Conservation (phyloP, 306 rosid species). For the Coriaria nepalensis region DNA sequence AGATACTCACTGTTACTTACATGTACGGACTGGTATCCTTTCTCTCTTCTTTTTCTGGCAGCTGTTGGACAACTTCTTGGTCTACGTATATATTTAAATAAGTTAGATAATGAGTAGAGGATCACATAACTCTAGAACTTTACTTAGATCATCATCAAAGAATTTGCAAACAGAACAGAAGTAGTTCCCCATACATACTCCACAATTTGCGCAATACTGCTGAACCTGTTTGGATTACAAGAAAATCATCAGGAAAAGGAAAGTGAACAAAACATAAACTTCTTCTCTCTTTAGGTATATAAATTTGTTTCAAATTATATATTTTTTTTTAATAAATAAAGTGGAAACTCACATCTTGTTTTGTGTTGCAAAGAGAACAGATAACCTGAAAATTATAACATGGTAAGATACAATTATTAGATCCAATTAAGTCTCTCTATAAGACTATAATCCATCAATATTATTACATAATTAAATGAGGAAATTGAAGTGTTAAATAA, state of each 20-base stretch:
- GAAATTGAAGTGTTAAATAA: too few relatives aligned
- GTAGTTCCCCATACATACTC: constrained; percentile 72
- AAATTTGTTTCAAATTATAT: background rate
- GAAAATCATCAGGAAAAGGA: background rate
- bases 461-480: too few relatives aligned
- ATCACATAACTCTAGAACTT: too few relatives aligned
- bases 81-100: too few relatives aligned
- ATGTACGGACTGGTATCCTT: too few relatives aligned
- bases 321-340: too few relatives aligned
- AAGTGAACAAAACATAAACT: constrained; percentile 5
- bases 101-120: background rate
- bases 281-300: background rate
- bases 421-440: too few relatives aligned
- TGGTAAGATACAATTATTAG: too few relatives aligned
- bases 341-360: constrained; percentile 54
- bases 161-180: constrained; percentile 69
- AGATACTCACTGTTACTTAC: too few relatives aligned
- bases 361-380: constrained; percentile 60
- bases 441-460: too few relatives aligned
- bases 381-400: constrained; percentile 36
- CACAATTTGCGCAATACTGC: constrained; percentile 57
- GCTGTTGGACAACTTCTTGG: too few relatives aligned
- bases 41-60: too few relatives aligned
- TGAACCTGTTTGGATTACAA: constrained; percentile 43
- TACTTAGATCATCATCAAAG: constrained; percentile 60